Base-by-base conservation (phyloP, 371 early-diverging fungal species). In the Mortierella polycephala region DNA sequence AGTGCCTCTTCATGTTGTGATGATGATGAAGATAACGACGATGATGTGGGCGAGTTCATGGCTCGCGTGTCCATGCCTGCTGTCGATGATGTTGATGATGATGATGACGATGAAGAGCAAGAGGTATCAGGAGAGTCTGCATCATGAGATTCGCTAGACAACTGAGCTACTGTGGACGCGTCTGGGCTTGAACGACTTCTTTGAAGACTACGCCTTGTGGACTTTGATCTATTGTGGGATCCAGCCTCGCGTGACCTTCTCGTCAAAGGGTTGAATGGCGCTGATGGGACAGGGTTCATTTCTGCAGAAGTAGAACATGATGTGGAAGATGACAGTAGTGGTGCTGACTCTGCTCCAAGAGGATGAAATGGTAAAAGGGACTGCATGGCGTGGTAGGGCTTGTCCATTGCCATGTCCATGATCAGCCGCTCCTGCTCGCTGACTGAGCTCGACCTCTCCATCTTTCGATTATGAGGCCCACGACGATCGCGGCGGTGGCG, bases 351-450 rank as follows among this genome's bases (percentile, higher is more conserved):
- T 42, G 53, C 9, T 7, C 61, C 75, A n/a, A 67, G 55, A 4
- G 67, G 63, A 62, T 71, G 45, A 49, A 75, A 56, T 9, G 71
- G 71, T 3, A 30, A 53, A 18, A 71, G 60, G 1, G 67, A 23
- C 7, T 47, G 20, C 60, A 67, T 30, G 13, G 67, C 7, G 30
- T 63, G 68, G n/a, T 57, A 67, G 0, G 62, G 60, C 57, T 67
- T 71, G 40, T 64, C 71, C 6, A 71, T 52, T 7, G 77, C 62
- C 77, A 76, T 76, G 46, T 71, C 77, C 77, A 71, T 67, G 42
- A 76, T 76, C 37, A 67, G 6, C 21, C 46, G 42, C 16, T 76
- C 77, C 47, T 75, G 65, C 14, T 69, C 70, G 41, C 7, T 51
- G 11, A 60, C 42, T 30, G 74, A 67, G 52, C 37, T n/a, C 9